phyloP scores from a whole-genome alignment of 2,329 filamentous ascomycete species.

The Colletotrichum musae region DNA sequence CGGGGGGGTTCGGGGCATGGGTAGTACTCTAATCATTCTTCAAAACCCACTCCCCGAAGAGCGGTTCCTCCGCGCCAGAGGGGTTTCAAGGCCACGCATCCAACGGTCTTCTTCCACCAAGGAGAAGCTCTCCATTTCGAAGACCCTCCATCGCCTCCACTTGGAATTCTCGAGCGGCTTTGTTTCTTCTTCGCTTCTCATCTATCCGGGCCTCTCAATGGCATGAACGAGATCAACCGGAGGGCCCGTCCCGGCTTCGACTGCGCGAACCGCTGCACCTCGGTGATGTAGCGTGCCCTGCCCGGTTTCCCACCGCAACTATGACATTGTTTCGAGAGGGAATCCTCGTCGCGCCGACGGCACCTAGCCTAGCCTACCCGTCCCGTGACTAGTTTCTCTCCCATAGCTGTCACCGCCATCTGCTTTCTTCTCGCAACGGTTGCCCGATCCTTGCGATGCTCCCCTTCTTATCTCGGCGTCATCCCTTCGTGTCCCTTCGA shows the following conservation, averaged over 20 bases:
- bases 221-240: conserved; percentile 12
- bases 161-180: background rate
- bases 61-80: background rate
- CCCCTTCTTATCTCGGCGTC: background rate
- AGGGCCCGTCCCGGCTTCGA: conserved; percentile 2
- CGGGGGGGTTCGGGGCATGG: no score
- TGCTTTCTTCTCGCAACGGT: conserved; percentile 9
- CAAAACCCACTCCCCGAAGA: conserved; percentile 8
- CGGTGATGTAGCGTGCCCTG: background rate
- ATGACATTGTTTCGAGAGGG: no score
- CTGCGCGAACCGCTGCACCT: background rate
- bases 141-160: background rate
- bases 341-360: background rate
- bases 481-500: background rate
- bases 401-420: background rate
- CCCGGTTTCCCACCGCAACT: background rate
- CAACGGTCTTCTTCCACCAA: conserved; percentile 18
- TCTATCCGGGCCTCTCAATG: background rate
- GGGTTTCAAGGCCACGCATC: conserved; percentile 19
- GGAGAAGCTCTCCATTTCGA: background rate
- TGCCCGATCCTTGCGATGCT: conserved; percentile 1
- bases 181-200: conserved; percentile 8
- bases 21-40: conserved; percentile 10
- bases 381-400: background rate
- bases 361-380: conserved; percentile 9